Evolutionary conservation across 805 yeast genomes (phyloP), one percentile per base, ranked within the genome.

Genomic region (Lipomyces starkeyi): DNA sequence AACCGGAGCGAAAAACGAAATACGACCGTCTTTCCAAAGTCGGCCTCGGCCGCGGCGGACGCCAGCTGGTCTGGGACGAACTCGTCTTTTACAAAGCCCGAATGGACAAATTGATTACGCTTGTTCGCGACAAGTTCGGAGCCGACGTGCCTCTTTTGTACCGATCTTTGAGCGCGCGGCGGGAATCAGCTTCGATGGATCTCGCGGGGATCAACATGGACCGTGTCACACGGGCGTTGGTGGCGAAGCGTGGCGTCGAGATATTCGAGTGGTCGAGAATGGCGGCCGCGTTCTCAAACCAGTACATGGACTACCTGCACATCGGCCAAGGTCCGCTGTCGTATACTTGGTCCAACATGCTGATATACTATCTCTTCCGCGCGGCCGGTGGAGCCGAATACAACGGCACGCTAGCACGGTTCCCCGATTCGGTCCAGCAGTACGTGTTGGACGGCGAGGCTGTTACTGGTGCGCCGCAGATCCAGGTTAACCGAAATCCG

Each of bases 21-120:
- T 22, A 40, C 14, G 57, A 20, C 2, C 17, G 20, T 7, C 64
- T 67, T 8, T n/a, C 27, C 22, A 47, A 60, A n/a, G 25, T 58
- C 52, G 64, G 61, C 13, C 62, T 67, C 22, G 67, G 64, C 9
- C 62, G 61, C 8, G 71, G 59, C 4, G 70, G 70, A 29, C 71
- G 72, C 13, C 71, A 67, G 58, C 59, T 69, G 14, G 35, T 61
- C 3, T 69, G 68, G 67, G 68, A 63, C 34, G 72, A 69, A 35
- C 62, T 69, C 11, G 55, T 60, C 47, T 69, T 69, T 57, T 66
- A 61, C 66, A 60, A 61, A 40, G 27, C 64, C 20, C 62, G 72
- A 6, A 60, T 69, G 64, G 35, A 57, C 32, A 67, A 63, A 35
- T 61, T 69, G 56, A 13, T 69, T 40, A 14, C 8, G 43, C 43